These are phyloP conservation scores for Phlyctochytrium bullatum DNA, from an alignment of 192 early-diverging fungal species.

Conservation along the genomic window DNA sequence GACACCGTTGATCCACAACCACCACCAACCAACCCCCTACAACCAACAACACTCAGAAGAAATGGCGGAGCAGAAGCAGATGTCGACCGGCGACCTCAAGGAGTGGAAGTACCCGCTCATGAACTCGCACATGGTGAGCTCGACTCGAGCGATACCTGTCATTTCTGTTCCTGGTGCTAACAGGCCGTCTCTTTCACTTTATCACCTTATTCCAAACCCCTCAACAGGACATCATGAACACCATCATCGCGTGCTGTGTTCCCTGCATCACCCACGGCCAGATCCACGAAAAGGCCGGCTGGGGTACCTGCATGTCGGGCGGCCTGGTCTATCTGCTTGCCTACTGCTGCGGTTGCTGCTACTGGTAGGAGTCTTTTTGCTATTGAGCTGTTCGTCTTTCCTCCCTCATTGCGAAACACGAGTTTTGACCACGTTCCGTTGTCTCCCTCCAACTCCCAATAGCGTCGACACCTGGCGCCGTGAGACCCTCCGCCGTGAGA, in stretches of 20 bases:
- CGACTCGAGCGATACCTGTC: neutral
- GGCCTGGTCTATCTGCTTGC: neutral
- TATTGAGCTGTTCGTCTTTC: neutral
- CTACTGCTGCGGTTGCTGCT: neutral
- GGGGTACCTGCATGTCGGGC: neutral
- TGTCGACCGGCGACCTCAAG: neutral
- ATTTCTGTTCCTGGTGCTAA: neutral
- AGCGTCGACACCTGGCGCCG: neutral
- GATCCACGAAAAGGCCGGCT: neutral
- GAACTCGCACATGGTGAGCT: slow-evolving; percentile 8
- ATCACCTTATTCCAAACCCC: too few species aligned
- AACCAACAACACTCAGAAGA: too few species aligned
- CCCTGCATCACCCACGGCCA: neutral
- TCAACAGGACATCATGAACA: slow-evolving; percentile 4
- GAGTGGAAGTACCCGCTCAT: neutral
- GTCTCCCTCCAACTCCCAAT: neutral
- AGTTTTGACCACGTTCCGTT: neutral
- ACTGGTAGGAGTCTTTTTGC: neutral
- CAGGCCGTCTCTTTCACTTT: too few species aligned
- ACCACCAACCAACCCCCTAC: too few species aligned
- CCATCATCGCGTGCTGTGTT: neutral
- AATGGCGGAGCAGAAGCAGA: too few species aligned
- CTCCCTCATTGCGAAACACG: neutral
- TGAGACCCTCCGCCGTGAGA: neutral
- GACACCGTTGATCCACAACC: too few species aligned